Percentiles rank a stretch among this genome's conserved stretches.
These are phyloP conservation scores for Tardiomyces depauwii DNA, from an alignment of 1,139 yeast genomes.

Conservation along the genomic window DNA sequence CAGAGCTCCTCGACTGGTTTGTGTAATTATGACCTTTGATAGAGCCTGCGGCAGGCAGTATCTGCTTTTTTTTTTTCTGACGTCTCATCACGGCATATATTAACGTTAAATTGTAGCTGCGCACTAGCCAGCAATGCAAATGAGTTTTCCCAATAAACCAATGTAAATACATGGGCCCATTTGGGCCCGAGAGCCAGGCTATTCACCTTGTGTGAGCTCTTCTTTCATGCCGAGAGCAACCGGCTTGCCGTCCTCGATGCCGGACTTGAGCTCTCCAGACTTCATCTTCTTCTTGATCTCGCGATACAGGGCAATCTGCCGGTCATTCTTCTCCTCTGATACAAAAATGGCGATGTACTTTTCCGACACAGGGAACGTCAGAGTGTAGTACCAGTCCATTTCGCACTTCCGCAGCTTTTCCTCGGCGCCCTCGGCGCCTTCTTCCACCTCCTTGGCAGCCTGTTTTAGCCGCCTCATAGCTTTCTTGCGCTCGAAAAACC, in stretches of 20 bases:
- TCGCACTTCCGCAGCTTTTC: constrained; percentile 47
- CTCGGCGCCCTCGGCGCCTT: constrained; percentile 26
- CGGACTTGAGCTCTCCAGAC: constrained; percentile 14
- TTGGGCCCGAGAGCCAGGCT: too few relatives aligned
- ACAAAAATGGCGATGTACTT: constrained; percentile 76
- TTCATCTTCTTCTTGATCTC: constrained; percentile 13
- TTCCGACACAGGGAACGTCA: constrained; percentile 65
- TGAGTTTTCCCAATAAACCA: too few relatives aligned
- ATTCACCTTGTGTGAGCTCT: neutral
- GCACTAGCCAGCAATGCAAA: too few relatives aligned
- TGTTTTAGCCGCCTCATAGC: constrained; percentile 66
- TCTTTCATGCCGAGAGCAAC: constrained; percentile 8
- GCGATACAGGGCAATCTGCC: constrained; percentile 13
- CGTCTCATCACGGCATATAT: too few relatives aligned
- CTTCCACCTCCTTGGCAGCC: constrained; percentile 38
- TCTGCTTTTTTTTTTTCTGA: too few relatives aligned
- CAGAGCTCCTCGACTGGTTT: too few relatives aligned
- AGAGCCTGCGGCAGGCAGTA: too few relatives aligned
- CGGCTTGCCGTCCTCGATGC: constrained; percentile 11
- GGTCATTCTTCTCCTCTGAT: constrained; percentile 22
- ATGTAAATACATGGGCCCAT: too few relatives aligned
- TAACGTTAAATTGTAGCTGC: too few relatives aligned
- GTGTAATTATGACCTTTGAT: too few relatives aligned
- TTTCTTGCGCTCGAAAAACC: constrained; percentile 86
- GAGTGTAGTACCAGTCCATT: constrained; percentile 65